A percentile compares a stretch with the other conserved stretches of the same genome.
Conservation (phyloP, 2,329 filamentous ascomycete genomes). For the Aspergillus ibericus region DNA sequence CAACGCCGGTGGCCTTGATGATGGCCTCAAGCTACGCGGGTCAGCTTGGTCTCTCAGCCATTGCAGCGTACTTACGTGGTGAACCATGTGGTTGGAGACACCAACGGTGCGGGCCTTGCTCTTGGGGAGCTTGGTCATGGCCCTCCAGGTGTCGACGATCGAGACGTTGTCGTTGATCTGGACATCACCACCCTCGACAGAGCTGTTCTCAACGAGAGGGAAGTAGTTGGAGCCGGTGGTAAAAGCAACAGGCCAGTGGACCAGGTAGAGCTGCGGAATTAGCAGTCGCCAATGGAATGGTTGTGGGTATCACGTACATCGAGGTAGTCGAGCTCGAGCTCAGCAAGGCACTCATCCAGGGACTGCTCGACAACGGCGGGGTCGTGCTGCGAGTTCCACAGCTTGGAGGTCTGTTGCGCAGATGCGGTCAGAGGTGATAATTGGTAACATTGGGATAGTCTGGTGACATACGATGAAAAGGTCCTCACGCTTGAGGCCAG, state of each 20-base stretch:
- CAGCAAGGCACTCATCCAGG: constrained; percentile 52
- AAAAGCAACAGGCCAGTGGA: constrained; percentile 51
- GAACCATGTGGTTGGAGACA: constrained; percentile 44
- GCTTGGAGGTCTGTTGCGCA: constrained; percentile 54
- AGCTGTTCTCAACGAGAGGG: constrained; percentile 44
- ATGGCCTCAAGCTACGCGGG: constrained; percentile 51
- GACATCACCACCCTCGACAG: constrained; percentile 39
- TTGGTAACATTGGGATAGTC: too few species aligned
- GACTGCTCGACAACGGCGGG: constrained; percentile 53
- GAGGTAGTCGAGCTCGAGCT: constrained; percentile 56
- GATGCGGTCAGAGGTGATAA: constrained; percentile 4
- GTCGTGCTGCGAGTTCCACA: constrained; percentile 57
- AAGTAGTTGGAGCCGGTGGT: constrained; percentile 45
- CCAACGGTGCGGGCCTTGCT: constrained; percentile 44
- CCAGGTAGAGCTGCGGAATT: constrained; percentile 36
- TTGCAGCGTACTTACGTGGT: constrained; percentile 29
- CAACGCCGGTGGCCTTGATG: constrained; percentile 55
- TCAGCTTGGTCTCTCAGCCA: background rate
- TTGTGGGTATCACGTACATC: constrained; percentile 43
- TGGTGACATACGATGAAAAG: constrained; percentile 37
- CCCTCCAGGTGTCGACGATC: constrained; percentile 47
- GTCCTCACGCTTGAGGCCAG: constrained; percentile 43
- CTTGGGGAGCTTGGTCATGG: constrained; percentile 46
- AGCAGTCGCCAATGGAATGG: background rate
- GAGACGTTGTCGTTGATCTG: constrained; percentile 48